Conservation (phyloP, 78 protist genomes). For the Andalucia godoyi region DNA sequence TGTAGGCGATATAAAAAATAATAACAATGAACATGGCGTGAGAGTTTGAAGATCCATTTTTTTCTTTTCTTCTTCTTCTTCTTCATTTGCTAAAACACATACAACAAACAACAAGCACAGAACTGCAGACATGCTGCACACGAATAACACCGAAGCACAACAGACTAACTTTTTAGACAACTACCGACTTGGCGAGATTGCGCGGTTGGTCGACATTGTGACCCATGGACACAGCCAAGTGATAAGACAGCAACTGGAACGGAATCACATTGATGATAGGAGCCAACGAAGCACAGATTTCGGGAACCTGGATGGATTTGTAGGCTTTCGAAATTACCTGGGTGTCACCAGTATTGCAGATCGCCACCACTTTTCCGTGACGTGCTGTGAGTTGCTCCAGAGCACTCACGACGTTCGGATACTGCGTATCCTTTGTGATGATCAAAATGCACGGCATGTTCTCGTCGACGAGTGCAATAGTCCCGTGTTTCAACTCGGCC, state of each 20-base stretch:
- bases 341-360: conserved; percentile 12
- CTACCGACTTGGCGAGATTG: conserved; percentile 95
- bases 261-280: conserved; percentile 65
- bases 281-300: conserved; percentile 33
- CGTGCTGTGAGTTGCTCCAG: conserved; percentile 47
- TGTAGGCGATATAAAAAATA: no score
- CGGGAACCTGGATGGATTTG: conserved; percentile 13
- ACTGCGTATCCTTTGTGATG: conserved; percentile 22
- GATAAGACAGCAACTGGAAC: conserved; percentile 83
- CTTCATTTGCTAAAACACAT: no score
- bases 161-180: no score
- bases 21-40: no score
- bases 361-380: conserved; percentile 31
- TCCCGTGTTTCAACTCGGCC: conserved; percentile 97
- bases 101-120: no score
- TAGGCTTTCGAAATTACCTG: background rate
- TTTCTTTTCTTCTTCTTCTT: no score
- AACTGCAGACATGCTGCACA: no score
- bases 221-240: conserved; percentile 46
- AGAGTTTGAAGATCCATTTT: no score
- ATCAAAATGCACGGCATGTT: conserved; percentile 69
- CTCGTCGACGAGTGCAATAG: conserved; percentile 87
- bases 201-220: conserved; percentile 87
- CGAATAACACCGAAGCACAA: no score
- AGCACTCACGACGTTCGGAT: conserved; percentile 6